Evolutionary conservation across 129 eudicot genomes (phyloP), one percentile per base, ranked within the genome.

Genomic region (Arctium minus): DNA sequence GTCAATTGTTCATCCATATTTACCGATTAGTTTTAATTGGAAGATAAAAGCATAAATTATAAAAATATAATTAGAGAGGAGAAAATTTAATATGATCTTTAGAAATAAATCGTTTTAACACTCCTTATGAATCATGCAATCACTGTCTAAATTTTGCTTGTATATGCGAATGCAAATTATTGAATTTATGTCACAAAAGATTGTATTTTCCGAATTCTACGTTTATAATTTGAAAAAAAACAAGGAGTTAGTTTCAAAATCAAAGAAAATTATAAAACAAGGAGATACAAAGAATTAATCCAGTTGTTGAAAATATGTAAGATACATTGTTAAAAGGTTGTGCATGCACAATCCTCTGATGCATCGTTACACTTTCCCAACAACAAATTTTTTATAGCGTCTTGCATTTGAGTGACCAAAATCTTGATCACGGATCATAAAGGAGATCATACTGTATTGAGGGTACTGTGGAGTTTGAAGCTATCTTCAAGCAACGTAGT

Each of bases 391-490:
- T 60, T 0, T 67, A 36, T 69, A 68, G 32, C 27, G 17, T 53
- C 27, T 53, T 53, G 22, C 1, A 17, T 48, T 1, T 50, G 29
- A 60, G 9, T 6, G 2, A 60, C 29, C 8, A 56, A 1, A 12
- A 42, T 38, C 40, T 76, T 56, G 7, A 73, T 40, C 5, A n/a
- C 17, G 37, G 8, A 60, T 17, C 2, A 39, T 17, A 68, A 12
- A 73, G 3, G 27, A 42, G 35, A 44, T 9, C 50, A 29, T 84
- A 90, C 93, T 75, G 86, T 86, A 71, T 86, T 86, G 13, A 85
- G 91, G 83, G 90, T 90, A 33, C 82, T 80, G 50, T 81, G 88
- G 72, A 62, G 79, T 86, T 83, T 87, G 89, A 90, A 89, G 81
- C 84, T 88, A 65, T 87, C 87, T 82, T 89, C 94, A 77, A 90